These are phyloP conservation scores for Pisolithus thermaeus DNA, from an alignment of 1,284 basidiomycete genomes.

Conservation along the genomic window DNA sequence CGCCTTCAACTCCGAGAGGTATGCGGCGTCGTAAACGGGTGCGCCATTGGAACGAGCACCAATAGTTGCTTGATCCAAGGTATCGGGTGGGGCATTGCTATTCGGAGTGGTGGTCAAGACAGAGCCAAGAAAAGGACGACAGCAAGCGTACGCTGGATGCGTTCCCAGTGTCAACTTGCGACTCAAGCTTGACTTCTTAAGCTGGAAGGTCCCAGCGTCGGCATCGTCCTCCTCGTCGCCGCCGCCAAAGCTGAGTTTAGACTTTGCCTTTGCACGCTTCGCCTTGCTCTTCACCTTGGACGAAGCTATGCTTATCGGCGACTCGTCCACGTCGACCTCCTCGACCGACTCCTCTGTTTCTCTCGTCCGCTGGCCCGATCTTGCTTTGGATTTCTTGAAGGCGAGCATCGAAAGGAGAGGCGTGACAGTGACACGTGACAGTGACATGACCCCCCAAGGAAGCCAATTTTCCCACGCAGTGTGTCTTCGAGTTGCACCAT, in stretches of 20 bases:
- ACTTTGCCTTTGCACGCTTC: conserved; percentile 57
- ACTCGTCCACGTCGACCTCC: conserved; percentile 29
- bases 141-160: conserved; percentile 40
- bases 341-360: conserved; percentile 34
- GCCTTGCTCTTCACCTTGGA: conserved; percentile 63
- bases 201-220: conserved; percentile 58
- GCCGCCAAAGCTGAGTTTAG: conserved; percentile 76
- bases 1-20: conserved; percentile 80
- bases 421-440: conserved; percentile 25
- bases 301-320: conserved; percentile 50
- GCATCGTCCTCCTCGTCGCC: conserved; percentile 66
- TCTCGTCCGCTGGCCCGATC: conserved; percentile 45
- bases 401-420: conserved; percentile 27
- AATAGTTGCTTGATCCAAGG: conserved; percentile 49
- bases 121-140: conserved; percentile 5
- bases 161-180: conserved; percentile 54
- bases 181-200: conserved; percentile 74
- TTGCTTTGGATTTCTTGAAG: conserved; percentile 56
- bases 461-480: conserved; percentile 44
- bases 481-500: conserved; percentile 22
- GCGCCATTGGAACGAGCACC: conserved; percentile 38
- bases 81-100: conserved; percentile 31
- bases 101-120: conserved; percentile 8
- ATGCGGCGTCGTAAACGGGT: conserved; percentile 70
- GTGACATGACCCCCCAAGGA: conserved; percentile 29